Evolutionary conservation across 192 early-diverging fungal species (phyloP), one percentile per base, ranked within the genome.

Genomic region (Lunasporangiospora selenospora): DNA sequence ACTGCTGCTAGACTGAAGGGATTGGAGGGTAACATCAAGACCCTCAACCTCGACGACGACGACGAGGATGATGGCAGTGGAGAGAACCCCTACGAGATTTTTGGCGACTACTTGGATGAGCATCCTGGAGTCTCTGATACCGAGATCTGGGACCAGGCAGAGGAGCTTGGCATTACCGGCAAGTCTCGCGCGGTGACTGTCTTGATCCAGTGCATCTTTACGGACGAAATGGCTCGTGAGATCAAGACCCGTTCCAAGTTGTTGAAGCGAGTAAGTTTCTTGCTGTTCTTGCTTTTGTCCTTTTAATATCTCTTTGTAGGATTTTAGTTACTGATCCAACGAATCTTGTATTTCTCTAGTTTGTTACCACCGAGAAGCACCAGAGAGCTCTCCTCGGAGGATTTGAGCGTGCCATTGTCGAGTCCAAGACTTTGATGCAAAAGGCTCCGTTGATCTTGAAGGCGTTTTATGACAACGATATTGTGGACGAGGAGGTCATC

Each of bases 301-400:
- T 19, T 31, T 50, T 15, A 54, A 32, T 30, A 12, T 39, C 23
- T 41, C 24, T 10, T 50, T 32, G 1, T 46, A 33, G 15, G 30
- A 40, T 6, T 21, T 53, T 53, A 11, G 11, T 9, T 53, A 0
- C 6, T 30, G 30, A 10, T 19, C 34, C 12, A 15, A 6, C 15
- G 13, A 6, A 19, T 44, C 10, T 43, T 65, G 26, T 44, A 18
- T 21, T n/a, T 34, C 11, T 57, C 32, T 73, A 80, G 69, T 98
- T 99, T 73, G 81, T 90, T 58, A 67, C 66, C 54, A 84, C 77
- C 55, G 90, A 95, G 54, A 97, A 96, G 78, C 83, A 87, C 56
- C 95, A 97, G 81, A 90, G 88, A 63, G 89, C 88, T 18, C 65
- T 96, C 18, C 78, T 99, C 13, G 97, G 96, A 66, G 96, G 95